These are phyloP conservation scores for Apiotrichum akiyoshidainum DNA, from an alignment of 1,284 basidiomycete species.

Conservation along the genomic window DNA sequence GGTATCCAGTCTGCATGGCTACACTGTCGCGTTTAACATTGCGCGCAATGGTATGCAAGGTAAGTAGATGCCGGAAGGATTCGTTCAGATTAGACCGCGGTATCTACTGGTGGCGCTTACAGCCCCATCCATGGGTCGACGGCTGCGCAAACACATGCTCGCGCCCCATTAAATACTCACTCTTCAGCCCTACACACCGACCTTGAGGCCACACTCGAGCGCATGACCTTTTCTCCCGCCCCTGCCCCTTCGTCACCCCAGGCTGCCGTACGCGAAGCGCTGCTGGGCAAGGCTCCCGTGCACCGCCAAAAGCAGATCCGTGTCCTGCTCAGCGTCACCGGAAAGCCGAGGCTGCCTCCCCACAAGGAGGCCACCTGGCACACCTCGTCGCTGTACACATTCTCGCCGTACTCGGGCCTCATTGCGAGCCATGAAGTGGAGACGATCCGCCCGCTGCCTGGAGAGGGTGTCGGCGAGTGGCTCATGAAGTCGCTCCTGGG, in stretches of 20 bases:
- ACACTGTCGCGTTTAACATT: conserved; percentile 44
- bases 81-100: too few relatives aligned
- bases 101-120: too few relatives aligned
- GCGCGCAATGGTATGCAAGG: conserved; percentile 50
- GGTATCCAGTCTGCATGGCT: conserved; percentile 42
- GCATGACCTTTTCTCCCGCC: conserved; percentile 42
- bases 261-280: conserved; percentile 15
- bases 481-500: conserved; percentile 41
- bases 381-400: conserved; percentile 49
- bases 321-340: conserved; percentile 39
- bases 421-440: conserved; percentile 50
- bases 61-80: too few relatives aligned
- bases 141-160: too few relatives aligned
- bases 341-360: conserved; percentile 42
- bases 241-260: conserved; percentile 13
- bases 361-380: conserved; percentile 45
- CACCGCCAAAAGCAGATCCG: conserved; percentile 43
- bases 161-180: too few relatives aligned
- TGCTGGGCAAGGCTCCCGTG: conserved; percentile 20
- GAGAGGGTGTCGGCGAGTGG: conserved; percentile 50
- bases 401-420: conserved; percentile 49
- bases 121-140: too few relatives aligned
- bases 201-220: conserved; percentile 36
- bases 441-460: conserved; percentile 49
- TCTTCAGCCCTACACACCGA: conserved; percentile 45